A percentile compares a stretch with the other conserved stretches of the same genome.
Evolutionary conservation across 495 filamentous ascomycete species (phyloP).

Genomic region (Podospora tetraspora): DNA sequence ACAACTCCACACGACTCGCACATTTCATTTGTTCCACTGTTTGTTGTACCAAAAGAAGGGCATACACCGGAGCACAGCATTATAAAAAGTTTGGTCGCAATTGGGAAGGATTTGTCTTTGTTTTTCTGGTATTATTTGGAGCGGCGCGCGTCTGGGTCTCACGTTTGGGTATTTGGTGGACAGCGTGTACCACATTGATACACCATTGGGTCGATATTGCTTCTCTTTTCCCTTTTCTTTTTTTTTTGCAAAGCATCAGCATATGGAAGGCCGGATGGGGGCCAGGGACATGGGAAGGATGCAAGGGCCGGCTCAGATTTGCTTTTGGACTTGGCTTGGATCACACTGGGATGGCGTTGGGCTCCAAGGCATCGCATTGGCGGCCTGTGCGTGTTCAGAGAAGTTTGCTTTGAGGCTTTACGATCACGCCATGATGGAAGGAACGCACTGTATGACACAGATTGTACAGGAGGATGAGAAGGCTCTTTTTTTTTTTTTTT

Average conservation of each 20-base stretch:
- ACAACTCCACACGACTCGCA: conserved; percentile 23
- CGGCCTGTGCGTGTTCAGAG: conserved; percentile 11
- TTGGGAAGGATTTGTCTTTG: conserved; percentile 23
- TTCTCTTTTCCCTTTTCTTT: conserved; percentile 24
- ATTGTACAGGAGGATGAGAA: conserved; percentile 8
- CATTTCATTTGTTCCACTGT: conserved; percentile 34
- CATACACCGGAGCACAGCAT: conserved; percentile 51
- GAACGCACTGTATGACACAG: conserved; percentile 12
- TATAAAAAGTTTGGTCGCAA: conserved; percentile 42
- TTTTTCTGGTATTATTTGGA: conserved; percentile 24
- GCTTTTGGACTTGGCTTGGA: conserved; percentile 16
- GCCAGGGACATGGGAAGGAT: conserved; percentile 10
- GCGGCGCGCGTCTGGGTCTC: conserved; percentile 31
- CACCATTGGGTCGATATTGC: conserved; percentile 33
- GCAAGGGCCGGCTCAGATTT: conserved; percentile 20
- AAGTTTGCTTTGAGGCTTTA: conserved; percentile 14
- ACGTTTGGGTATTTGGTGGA: conserved; percentile 23
- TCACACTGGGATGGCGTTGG: conserved; percentile 23
- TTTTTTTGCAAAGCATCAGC: conserved; percentile 28
- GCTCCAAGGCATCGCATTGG: conserved; percentile 6
- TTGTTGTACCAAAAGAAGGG: conserved; percentile 47
- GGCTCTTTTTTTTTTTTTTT: conserved; percentile 9
- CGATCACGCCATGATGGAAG: conserved; percentile 21
- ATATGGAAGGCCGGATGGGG: conserved; percentile 17
- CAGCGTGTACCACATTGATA: conserved; percentile 32